Conservation (phyloP, 257 asterid genomes). For the Petunia secreta region DNA sequence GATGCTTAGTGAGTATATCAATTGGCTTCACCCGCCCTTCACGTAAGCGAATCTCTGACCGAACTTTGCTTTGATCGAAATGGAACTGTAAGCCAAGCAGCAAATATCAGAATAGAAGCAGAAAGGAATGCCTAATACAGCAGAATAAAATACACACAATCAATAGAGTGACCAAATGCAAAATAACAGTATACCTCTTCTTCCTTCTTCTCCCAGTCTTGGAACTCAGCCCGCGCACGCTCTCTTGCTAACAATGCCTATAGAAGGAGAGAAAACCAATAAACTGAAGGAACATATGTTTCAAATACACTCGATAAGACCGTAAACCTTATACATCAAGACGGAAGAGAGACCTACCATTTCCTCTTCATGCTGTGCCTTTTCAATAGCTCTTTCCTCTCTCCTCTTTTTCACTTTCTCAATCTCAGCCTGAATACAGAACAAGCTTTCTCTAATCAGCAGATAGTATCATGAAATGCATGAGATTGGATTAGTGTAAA, state of each 20-base stretch:
- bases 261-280: too few species aligned
- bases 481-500: too few species aligned
- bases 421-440: constrained; percentile 55
- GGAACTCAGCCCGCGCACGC: constrained; percentile 93
- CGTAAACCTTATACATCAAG: too few species aligned
- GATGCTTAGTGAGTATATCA: constrained; percentile 82
- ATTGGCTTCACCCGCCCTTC: constrained; percentile 94
- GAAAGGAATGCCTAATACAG: too few species aligned
- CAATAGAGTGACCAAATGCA: too few species aligned
- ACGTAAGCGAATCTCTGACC: constrained; percentile 86
- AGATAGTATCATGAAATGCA: too few species aligned
- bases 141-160: too few species aligned
- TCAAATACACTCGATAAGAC: too few species aligned
- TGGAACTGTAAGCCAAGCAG: constrained; percentile 37
- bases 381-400: constrained; percentile 95
- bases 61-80: constrained; percentile 88
- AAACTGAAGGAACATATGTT: too few species aligned
- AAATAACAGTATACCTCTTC: constrained; percentile 56
- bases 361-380: constrained; percentile 97
- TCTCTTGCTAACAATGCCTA: constrained; percentile 76
- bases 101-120: too few species aligned
- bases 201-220: constrained; percentile 98
- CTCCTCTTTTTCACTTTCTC: constrained; percentile 94
- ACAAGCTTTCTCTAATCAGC: too few species aligned
- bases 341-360: constrained; percentile 43